These are phyloP conservation scores for Magnusiomyces suaveolens DNA, from an alignment of 1,139 yeast species.

Conservation along the genomic window DNA sequence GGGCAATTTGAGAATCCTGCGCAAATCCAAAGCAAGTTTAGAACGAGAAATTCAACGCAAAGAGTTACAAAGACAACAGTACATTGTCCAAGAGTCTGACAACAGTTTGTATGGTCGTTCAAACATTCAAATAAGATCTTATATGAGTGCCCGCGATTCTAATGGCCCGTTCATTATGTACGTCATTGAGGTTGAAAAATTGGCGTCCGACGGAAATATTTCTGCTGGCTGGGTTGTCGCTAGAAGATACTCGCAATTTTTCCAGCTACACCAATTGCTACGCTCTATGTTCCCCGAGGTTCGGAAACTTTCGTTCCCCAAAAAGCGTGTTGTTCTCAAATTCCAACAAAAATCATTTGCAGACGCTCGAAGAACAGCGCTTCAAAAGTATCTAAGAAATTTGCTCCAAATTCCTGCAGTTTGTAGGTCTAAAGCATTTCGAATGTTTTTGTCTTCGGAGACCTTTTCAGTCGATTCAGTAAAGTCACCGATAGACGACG, in stretches of 20 bases:
- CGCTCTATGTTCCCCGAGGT: slow-evolving; percentile 46
- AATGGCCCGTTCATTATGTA: slow-evolving; percentile 55
- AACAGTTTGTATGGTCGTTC: slow-evolving; percentile 70
- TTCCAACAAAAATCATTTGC: slow-evolving; percentile 52
- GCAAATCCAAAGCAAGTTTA: slow-evolving; percentile 55
- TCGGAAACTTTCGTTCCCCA: slow-evolving; percentile 48
- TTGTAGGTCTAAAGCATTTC: slow-evolving; percentile 61
- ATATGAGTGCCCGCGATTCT: slow-evolving; percentile 43
- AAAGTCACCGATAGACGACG: neutral
- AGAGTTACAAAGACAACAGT: slow-evolving; percentile 69
- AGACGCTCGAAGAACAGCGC: slow-evolving; percentile 52
- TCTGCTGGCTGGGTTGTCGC: slow-evolving; percentile 86
- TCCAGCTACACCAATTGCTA: slow-evolving; percentile 57
- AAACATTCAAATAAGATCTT: slow-evolving; percentile 54
- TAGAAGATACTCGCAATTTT: slow-evolving; percentile 77
- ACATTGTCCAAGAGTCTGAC: slow-evolving; percentile 72
- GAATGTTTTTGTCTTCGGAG: slow-evolving; percentile 70
- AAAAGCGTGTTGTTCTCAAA: slow-evolving; percentile 54
- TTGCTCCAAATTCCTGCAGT: slow-evolving; percentile 55
- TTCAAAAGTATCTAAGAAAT: slow-evolving; percentile 53
- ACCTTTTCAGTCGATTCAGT: slow-evolving; percentile 36
- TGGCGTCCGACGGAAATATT: slow-evolving; percentile 38
- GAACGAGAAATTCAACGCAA: slow-evolving; percentile 61
- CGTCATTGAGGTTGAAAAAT: slow-evolving; percentile 64
- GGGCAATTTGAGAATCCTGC: slow-evolving; percentile 56